Evolutionary conservation across 2,329 filamentous ascomycete species (phyloP).

Genomic region (Monosporascus sp.): DNA sequence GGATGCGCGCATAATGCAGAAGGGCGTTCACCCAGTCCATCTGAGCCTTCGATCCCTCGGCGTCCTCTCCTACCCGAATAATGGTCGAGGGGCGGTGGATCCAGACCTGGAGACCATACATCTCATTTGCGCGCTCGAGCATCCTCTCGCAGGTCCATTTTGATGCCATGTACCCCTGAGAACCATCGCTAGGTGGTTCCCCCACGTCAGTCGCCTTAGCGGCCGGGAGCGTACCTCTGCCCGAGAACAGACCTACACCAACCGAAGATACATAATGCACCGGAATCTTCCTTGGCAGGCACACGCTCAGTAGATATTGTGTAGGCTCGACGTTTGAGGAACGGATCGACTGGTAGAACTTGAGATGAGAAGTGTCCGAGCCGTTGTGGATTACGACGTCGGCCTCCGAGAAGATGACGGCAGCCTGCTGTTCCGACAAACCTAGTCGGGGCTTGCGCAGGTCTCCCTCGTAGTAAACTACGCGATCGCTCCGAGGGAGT

Average conservation of each 20-base stretch:
- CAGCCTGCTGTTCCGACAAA: not conserved
- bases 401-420: constrained; percentile 2
- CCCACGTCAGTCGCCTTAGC: constrained; percentile 6
- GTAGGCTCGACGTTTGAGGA: too few species aligned
- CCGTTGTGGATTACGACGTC: constrained; percentile 13
- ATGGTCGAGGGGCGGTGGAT: constrained; percentile 24
- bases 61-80: constrained; percentile 2
- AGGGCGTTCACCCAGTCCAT: not conserved
- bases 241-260: not conserved
- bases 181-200: constrained; percentile 21
- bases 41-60: not conserved
- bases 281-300: not conserved
- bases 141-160: constrained; percentile 36
- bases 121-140: constrained; percentile 23
- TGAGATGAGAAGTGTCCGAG: constrained; percentile 10
- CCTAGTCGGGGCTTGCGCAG: constrained; percentile 3
- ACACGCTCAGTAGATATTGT: too few species aligned
- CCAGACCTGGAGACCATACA: constrained; percentile 16
- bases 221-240: not conserved
- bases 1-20: not conserved
- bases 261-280: constrained; percentile 12
- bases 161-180: constrained; percentile 30
- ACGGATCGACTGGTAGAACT: too few species aligned
- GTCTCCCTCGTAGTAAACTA: constrained; percentile 7
- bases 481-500: too few species aligned